phyloP scores from a whole-genome alignment of 2,329 filamentous ascomycete species.

The Beauveria pseudobassiana region DNA sequence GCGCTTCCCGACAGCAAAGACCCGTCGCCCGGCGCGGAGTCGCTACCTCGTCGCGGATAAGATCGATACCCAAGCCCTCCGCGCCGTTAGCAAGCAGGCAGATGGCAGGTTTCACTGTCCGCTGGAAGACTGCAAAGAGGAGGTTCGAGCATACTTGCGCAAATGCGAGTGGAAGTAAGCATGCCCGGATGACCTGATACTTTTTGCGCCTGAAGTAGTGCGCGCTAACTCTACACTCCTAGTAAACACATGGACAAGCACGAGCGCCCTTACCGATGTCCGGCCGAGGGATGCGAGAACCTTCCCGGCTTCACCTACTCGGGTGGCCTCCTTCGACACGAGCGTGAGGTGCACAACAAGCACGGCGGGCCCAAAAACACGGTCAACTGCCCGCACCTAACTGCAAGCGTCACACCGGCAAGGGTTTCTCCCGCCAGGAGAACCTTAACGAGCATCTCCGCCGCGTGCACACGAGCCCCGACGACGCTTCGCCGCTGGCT shows the following conservation, averaged over 20 bases:
- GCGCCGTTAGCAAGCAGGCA: slow-evolving; percentile 51
- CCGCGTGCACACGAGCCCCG: slow-evolving; percentile 64
- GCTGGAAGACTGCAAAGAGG: slow-evolving; percentile 59
- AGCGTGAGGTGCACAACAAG: slow-evolving; percentile 88
- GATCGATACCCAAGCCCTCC: slow-evolving; percentile 53
- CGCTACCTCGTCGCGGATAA: slow-evolving; percentile 34
- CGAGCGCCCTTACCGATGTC: slow-evolving; percentile 85
- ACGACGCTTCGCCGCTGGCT: slow-evolving; percentile 27
- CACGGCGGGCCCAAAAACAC: slow-evolving; percentile 83
- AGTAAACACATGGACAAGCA: slow-evolving; percentile 99
- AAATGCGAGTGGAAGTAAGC: slow-evolving; percentile 94
- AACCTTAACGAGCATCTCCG: slow-evolving; percentile 91
- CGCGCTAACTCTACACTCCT: slow-evolving; percentile 14
- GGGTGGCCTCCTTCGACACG: slow-evolving; percentile 79
- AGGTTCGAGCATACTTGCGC: slow-evolving; percentile 60
- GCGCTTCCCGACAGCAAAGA: slow-evolving; percentile 28
- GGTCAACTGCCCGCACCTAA: slow-evolving; percentile 78
- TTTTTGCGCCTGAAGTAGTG: background rate
- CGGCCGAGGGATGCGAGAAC: slow-evolving; percentile 76
- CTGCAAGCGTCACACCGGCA: slow-evolving; percentile 83
- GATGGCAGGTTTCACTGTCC: slow-evolving; percentile 74
- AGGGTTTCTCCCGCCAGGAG: slow-evolving; percentile 87
- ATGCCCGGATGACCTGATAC: background rate
- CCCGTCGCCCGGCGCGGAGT: slow-evolving; percentile 23
- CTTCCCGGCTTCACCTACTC: slow-evolving; percentile 93